Evolutionary conservation across 2,329 filamentous ascomycete species (phyloP).

Genomic region (Fusarium nurragi): DNA sequence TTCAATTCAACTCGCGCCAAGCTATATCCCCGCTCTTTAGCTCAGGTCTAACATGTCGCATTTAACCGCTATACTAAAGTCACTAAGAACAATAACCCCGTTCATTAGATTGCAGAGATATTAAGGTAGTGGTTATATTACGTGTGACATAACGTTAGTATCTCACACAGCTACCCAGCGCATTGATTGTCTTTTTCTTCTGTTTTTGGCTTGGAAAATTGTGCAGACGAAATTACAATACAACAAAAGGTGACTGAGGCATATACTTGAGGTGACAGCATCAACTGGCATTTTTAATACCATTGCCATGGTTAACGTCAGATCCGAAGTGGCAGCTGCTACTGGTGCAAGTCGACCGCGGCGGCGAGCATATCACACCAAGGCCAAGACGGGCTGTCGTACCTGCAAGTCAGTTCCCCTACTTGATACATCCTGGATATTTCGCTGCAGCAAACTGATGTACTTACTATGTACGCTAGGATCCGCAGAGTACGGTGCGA

Average conservation of each 20-base stretch:
- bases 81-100: no score
- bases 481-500: not conserved
- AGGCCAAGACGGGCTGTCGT: not conserved
- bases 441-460: not conserved
- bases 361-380: not conserved
- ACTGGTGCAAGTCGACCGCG: no score
- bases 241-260: not conserved
- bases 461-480: not conserved
- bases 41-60: no score
- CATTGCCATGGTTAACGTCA: not conserved
- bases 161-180: no score
- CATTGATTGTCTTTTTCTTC: not conserved
- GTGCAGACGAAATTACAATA: not conserved
- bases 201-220: not conserved
- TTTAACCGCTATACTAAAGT: no score
- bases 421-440: no score
- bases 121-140: no score
- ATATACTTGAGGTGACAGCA: not conserved
- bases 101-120: no score
- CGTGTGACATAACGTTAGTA: no score
- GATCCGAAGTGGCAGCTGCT: rapidly evolving
- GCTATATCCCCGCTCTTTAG: not conserved
- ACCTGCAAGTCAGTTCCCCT: constrained; percentile 4
- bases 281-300: rapidly evolving
- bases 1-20: not conserved